These are phyloP conservation scores for Paradendryphiella salina DNA, from an alignment of 2,329 filamentous ascomycete species.

Conservation along the genomic window DNA sequence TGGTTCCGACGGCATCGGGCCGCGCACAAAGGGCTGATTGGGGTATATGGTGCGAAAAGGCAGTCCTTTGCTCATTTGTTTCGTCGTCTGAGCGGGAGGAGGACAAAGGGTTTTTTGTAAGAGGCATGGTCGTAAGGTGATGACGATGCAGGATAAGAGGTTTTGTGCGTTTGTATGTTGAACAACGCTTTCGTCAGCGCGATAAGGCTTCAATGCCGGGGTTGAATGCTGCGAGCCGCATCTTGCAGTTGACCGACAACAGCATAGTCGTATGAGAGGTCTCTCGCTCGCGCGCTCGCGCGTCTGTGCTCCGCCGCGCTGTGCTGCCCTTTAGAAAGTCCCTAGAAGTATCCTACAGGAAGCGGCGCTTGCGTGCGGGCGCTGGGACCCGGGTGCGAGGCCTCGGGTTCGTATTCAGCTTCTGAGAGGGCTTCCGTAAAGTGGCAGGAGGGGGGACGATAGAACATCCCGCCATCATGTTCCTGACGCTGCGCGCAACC, in stretches of 20 bases:
- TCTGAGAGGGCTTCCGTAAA: conserved; percentile 6
- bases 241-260: conserved; percentile 1
- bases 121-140: neutral
- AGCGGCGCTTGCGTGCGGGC: conserved; percentile 10
- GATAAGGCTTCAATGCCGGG: neutral
- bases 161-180: neutral
- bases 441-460: conserved; percentile 4
- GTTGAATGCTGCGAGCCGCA: neutral
- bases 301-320: conserved; percentile 5
- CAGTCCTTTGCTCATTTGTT: neutral
- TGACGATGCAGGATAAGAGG: neutral
- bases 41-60: conserved; percentile 15
- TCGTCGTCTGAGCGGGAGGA: neutral
- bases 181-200: neutral
- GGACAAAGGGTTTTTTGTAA: neutral
- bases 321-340: conserved; percentile 13
- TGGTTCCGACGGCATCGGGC: conserved; percentile 14
- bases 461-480: neutral
- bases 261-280: neutral
- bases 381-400: conserved; percentile 21
- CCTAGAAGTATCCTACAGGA: conserved; percentile 12
- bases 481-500: neutral
- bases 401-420: conserved; percentile 21
- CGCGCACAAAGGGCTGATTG: conserved; percentile 10
- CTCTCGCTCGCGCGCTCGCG: neutral